Percentiles rank a stretch among this genome's conserved stretches.
These are phyloP conservation scores for Auriscalpium microsporum DNA, from an alignment of 768 basidiomycete genomes.

Conservation along the genomic window DNA sequence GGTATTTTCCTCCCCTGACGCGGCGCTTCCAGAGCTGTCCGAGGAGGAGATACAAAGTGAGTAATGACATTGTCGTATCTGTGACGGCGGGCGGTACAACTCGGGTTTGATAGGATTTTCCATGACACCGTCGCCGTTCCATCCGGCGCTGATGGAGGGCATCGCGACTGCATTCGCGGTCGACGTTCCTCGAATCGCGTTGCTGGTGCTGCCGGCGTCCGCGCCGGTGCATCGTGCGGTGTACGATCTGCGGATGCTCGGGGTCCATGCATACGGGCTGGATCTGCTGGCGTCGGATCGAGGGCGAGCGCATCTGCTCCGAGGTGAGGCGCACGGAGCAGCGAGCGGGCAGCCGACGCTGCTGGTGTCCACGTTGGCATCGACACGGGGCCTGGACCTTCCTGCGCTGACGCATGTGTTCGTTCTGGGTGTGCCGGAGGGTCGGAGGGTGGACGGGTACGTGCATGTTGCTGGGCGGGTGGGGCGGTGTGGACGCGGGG, in stretches of 20 bases:
- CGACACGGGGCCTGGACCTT: conserved; percentile 66
- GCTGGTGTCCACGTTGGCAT: conserved; percentile 61
- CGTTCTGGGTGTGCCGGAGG: conserved; percentile 53
- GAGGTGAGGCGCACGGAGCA: conserved; percentile 28
- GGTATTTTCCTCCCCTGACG: not conserved
- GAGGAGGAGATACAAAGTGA: conserved; percentile 6
- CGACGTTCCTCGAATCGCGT: conserved; percentile 58
- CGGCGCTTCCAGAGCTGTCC: conserved; percentile 3
- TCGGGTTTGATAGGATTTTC: conserved; percentile 31
- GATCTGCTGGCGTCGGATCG: conserved; percentile 40
- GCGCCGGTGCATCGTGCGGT: conserved; percentile 56
- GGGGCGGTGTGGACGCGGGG: conserved; percentile 59
- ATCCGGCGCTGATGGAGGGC: conserved; percentile 52
- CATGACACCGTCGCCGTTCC: conserved; percentile 43
- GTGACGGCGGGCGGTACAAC: not conserved
- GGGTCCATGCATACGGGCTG: conserved; percentile 56
- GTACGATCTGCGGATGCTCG: conserved; percentile 54
- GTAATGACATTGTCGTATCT: not conserved
- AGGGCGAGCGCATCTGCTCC: conserved; percentile 35
- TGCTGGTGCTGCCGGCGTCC: conserved; percentile 59
- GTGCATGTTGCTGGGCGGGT: conserved; percentile 66
- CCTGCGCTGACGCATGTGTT: conserved; percentile 69
- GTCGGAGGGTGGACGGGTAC: conserved; percentile 48
- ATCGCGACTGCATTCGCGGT: conserved; percentile 64
- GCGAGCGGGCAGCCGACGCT: conserved; percentile 38